A percentile compares a stretch with the other conserved stretches of the same genome.
Conservation (phyloP, 2,329 filamentous ascomycete species). For the Colletotrichum cuscutae region DNA sequence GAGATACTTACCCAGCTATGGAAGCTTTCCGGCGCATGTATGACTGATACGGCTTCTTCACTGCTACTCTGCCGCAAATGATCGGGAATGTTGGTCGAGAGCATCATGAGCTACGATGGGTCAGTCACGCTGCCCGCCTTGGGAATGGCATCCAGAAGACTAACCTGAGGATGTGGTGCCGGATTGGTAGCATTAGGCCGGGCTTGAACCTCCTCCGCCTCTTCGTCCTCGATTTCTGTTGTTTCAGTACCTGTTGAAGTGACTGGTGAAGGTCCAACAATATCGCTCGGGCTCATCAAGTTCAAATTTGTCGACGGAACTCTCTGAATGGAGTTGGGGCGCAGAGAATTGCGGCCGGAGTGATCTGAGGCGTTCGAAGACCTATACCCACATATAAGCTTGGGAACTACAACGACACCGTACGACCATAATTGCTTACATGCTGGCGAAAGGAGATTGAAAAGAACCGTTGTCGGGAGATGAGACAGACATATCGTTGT, state of each 20-base stretch:
- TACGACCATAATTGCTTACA: constrained; percentile 53
- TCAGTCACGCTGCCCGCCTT: background rate
- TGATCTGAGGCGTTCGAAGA: constrained; percentile 51
- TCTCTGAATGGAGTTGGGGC: constrained; percentile 60
- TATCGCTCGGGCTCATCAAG: constrained; percentile 71
- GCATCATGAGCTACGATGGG: constrained; percentile 57
- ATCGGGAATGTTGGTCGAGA: constrained; percentile 67
- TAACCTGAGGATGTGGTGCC: constrained; percentile 51
- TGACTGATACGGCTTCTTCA: constrained; percentile 88
- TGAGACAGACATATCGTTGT: constrained; percentile 65
- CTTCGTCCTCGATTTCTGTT: constrained; percentile 86
- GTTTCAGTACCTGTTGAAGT: constrained; percentile 86
- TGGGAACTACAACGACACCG: background rate
- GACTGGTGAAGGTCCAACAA: constrained; percentile 84
- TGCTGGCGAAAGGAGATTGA: constrained; percentile 59
- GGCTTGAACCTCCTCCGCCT: constrained; percentile 66
- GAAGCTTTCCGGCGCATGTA: constrained; percentile 89
- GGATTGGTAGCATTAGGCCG: constrained; percentile 47
- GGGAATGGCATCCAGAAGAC: constrained; percentile 21
- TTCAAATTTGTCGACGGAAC: constrained; percentile 64
- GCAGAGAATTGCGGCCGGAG: constrained; percentile 58
- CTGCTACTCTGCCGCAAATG: constrained; percentile 68
- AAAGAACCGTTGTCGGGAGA: constrained; percentile 62
- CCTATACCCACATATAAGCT: constrained; percentile 48
- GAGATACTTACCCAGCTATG: constrained; percentile 75